phyloP scores from a whole-genome alignment of 352 stramenopile species.

The Phytophthora sansomeana region DNA sequence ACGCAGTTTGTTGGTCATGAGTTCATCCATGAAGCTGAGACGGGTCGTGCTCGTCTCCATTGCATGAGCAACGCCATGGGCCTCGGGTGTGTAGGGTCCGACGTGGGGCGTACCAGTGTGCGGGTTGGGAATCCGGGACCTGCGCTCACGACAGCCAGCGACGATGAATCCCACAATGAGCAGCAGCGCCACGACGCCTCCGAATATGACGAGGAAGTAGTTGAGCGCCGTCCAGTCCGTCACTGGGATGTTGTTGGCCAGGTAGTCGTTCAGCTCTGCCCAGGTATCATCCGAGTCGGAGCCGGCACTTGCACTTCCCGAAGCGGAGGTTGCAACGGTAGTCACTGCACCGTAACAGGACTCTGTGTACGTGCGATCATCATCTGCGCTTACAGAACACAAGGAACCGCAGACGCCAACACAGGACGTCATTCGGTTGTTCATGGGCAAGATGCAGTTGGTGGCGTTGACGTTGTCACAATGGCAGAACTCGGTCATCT shows the following conservation, averaged over 20 bases:
- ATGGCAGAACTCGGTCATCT: constrained; percentile 53
- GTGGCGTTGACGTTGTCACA: constrained; percentile 50
- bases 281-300: constrained; percentile 36
- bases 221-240: constrained; percentile 57
- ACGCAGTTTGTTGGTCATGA: constrained; percentile 51
- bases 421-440: constrained; percentile 56
- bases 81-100: constrained; percentile 34
- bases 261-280: constrained; percentile 46
- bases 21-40: constrained; percentile 55
- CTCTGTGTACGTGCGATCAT: constrained; percentile 51
- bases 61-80: constrained; percentile 30
- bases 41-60: constrained; percentile 27
- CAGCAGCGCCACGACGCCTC: constrained; percentile 42
- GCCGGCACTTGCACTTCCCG: constrained; percentile 21
- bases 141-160: constrained; percentile 41
- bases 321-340: constrained; percentile 20
- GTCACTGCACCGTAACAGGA: constrained; percentile 44
- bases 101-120: constrained; percentile 30
- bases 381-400: constrained; percentile 45
- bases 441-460: constrained; percentile 60
- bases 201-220: constrained; percentile 61
- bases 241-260: constrained; percentile 47
- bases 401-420: constrained; percentile 59
- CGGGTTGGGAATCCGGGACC: constrained; percentile 24
- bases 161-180: constrained; percentile 53